Conservation (phyloP, 169 alveolate genomes). For the Babesia microti region DNA sequence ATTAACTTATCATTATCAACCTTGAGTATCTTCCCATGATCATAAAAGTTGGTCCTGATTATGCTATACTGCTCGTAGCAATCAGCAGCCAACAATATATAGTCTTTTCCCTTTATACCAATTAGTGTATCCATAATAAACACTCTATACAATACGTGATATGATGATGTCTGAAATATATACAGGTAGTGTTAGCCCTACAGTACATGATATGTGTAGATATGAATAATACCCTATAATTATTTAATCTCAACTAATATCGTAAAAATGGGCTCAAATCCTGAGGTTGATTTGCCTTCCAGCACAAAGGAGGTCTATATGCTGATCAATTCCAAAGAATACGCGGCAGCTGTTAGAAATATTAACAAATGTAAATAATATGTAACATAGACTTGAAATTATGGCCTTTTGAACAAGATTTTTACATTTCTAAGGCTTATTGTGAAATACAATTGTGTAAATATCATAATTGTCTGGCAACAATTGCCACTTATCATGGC, state of each 20-base stretch:
- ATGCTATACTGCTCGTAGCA: constrained; percentile 57
- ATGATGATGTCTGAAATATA: too few relatives aligned
- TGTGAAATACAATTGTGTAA: constrained; percentile 37
- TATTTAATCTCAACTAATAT: too few relatives aligned
- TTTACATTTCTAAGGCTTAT: constrained; percentile 33
- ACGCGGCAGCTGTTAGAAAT: too few relatives aligned
- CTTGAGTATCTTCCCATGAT: constrained; percentile 51
- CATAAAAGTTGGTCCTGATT: constrained; percentile 57
- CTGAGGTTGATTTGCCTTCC: too few relatives aligned
- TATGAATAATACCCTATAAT: too few relatives aligned
- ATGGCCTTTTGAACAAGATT: constrained; percentile 14
- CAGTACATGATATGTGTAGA: too few relatives aligned
- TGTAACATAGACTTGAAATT: constrained; percentile 9
- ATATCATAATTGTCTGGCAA: constrained; percentile 40
- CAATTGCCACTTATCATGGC: constrained; percentile 36
- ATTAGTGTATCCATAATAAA: constrained; percentile 67
- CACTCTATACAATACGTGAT: too few relatives aligned
- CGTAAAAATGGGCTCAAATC: too few relatives aligned
- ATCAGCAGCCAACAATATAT: constrained; percentile 66
- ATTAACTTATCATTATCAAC: constrained; percentile 62
- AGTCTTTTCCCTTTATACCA: constrained; percentile 68
- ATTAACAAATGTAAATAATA: too few relatives aligned
- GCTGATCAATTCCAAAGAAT: too few relatives aligned
- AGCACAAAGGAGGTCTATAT: too few relatives aligned
- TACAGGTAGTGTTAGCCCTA: too few relatives aligned